phyloP scores from a whole-genome alignment of 495 filamentous ascomycete species.

The Tetracladium marchalianum region DNA sequence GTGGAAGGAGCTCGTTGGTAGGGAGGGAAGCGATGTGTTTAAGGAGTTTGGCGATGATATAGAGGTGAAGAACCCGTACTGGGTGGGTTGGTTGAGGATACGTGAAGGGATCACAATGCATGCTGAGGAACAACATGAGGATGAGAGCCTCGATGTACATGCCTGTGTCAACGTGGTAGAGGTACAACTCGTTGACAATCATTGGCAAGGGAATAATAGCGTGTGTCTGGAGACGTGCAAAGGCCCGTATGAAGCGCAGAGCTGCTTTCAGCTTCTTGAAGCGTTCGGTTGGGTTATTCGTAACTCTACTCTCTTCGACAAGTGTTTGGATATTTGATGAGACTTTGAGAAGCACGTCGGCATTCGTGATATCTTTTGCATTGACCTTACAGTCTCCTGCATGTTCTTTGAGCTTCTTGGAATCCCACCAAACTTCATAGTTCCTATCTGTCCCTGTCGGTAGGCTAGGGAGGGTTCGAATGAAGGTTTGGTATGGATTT shows the following conservation, averaged over 20 bases:
- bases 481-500: constrained; percentile 4
- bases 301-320: neutral
- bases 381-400: neutral
- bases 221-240: neutral
- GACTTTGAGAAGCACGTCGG: neutral
- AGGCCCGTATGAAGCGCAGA: neutral
- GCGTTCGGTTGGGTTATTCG: neutral
- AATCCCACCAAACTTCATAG: constrained; percentile 1
- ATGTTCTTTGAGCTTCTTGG: neutral
- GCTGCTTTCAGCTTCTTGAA: neutral
- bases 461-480: neutral
- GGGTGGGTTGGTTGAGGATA: constrained; percentile 9
- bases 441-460: neutral
- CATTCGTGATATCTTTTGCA: neutral
- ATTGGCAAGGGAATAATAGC: constrained; percentile 8
- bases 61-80: constrained; percentile 3
- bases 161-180: constrained; percentile 3
- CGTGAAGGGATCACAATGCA: constrained; percentile 9
- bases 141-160: constrained; percentile 7
- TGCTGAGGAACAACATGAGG: constrained; percentile 4
- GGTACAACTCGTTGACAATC: constrained; percentile 12
- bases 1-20: neutral
- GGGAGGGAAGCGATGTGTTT: neutral
- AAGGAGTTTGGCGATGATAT: constrained; percentile 6
- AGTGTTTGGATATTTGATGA: neutral